Conservation (phyloP, 176 grass and related monocot species). For the Pharus latifolius region DNA sequence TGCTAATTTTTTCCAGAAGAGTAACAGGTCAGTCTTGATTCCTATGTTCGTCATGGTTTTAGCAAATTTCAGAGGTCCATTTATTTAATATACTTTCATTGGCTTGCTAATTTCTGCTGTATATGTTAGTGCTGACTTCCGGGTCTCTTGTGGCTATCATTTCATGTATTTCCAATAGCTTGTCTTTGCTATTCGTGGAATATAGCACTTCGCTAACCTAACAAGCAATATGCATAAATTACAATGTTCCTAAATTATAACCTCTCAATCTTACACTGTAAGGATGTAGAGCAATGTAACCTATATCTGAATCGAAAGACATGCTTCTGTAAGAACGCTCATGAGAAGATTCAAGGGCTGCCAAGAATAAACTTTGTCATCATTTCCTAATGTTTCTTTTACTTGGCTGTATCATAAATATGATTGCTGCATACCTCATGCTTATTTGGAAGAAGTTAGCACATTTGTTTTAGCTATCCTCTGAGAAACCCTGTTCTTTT, state of each 20-base stretch:
- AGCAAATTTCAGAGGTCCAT: not conserved
- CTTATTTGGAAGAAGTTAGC: not conserved
- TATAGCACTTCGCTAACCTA: not conserved
- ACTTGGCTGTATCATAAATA: not conserved
- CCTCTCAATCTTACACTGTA: not conserved
- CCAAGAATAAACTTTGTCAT: not conserved
- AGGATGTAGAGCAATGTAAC: not conserved
- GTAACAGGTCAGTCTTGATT: conserved; percentile 49
- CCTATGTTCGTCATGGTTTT: not conserved
- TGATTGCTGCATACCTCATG: not conserved
- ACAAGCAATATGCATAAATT: not conserved
- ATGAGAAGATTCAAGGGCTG: conserved; percentile 6
- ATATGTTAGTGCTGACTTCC: conserved; percentile 2
- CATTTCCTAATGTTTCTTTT: conserved; percentile 2
- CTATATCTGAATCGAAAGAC: not conserved
- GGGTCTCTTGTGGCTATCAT: not conserved
- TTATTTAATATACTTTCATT: conserved; percentile 10
- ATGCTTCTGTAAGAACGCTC: not conserved
- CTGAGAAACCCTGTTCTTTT: conserved; percentile 21
- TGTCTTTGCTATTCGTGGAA: not conserved
- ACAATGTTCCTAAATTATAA: too few species aligned
- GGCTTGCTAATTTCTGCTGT: not conserved
- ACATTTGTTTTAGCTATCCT: not conserved
- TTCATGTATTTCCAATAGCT: not conserved
- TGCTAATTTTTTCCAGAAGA: conserved; percentile 85